Percentiles rank a stretch among this genome's conserved stretches.
Evolutionary conservation across 179 eudicot species (phyloP).

Genomic region (Dionaea muscipula): DNA sequence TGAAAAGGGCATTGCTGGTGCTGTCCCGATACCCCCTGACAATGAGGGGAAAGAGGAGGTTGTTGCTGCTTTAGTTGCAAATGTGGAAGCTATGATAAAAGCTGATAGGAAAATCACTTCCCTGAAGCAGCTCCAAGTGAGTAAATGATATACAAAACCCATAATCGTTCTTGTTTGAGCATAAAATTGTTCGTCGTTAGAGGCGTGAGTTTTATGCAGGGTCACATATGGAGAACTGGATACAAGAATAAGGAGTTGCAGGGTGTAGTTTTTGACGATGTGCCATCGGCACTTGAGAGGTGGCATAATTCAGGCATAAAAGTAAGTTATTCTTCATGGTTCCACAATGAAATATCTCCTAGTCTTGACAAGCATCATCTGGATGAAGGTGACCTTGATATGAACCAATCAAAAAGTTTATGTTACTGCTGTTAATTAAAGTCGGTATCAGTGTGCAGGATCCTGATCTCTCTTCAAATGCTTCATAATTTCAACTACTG

Average conservation of each 20-base stretch:
- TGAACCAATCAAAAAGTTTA: neutral
- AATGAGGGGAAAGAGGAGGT: conserved; percentile 57
- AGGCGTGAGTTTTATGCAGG: conserved; percentile 32
- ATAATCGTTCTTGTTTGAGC: neutral
- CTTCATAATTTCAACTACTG: neutral
- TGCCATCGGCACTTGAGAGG: conserved; percentile 73
- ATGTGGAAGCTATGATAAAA: conserved; percentile 82
- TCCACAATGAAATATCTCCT: too few relatives aligned
- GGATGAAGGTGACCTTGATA: too few relatives aligned
- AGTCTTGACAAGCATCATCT: too few relatives aligned
- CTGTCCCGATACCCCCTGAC: conserved; percentile 59
- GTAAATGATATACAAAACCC: neutral
- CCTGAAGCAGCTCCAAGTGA: conserved; percentile 81
- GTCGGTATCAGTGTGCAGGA: too few relatives aligned
- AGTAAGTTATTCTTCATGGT: conserved; percentile 33
- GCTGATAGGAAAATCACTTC: conserved; percentile 95
- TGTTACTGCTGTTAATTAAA: neutral
- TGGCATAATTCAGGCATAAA: conserved; percentile 84
- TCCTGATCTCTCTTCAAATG: neutral
- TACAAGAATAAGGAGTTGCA: conserved; percentile 58
- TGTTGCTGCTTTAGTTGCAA: conserved; percentile 77
- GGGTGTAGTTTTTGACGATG: conserved; percentile 76
- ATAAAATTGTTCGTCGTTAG: neutral
- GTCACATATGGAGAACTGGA: conserved; percentile 94
- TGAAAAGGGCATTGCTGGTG: conserved; percentile 51